Evolutionary conservation across 1,284 basidiomycete genomes (phyloP), one percentile per base, ranked within the genome.

Genomic region (Mycosarcoma mackinlayi): DNA sequence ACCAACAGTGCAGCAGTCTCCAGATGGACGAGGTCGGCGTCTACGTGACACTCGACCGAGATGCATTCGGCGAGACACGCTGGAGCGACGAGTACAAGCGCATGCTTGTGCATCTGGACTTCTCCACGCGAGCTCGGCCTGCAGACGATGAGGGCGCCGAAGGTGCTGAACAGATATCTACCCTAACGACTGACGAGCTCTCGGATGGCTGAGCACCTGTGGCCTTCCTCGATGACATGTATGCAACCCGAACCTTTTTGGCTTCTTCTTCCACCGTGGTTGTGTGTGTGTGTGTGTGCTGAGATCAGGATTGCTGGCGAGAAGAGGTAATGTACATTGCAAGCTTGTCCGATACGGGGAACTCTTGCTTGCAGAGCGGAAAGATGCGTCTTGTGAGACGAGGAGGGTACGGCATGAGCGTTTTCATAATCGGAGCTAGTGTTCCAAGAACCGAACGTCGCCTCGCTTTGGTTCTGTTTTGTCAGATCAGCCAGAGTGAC

Each of bases 401-500:
- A 10, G 45, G 50, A n/a, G n/a, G n/a, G n/a, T n/a, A n/a, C n/a
- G n/a, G n/a, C n/a, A n/a, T n/a, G n/a, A n/a, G n/a, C n/a, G n/a
- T n/a, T n/a, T n/a, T n/a, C n/a, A n/a, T n/a, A n/a, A n/a, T n/a
- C n/a, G n/a, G 37, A 33, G 2, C 44, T 31, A 67, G 40, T 64
- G 59, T 39, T 74, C 74, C 37, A 75, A 53, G 63, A 78, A 78
- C 21, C 77, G 76, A 7, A 79, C 69, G 41, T 78, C 76, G 41
- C 66, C 58, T 42, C 77, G 63, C 59, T 72, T 79, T 28, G 77
- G 77, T 37, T 75, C 77, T 79, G 59, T 54, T 33, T 5, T 31
- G 37, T n/a, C 6, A 37, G 16, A 35, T n/a, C 6, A 16, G n/a
- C 3, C 3, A 18, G 5, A 21, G 10, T 0, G 18, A n/a, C 3